Evolutionary conservation across 2,329 filamentous ascomycete genomes (phyloP).

Genomic region (Pseudopithomyces maydicus): DNA sequence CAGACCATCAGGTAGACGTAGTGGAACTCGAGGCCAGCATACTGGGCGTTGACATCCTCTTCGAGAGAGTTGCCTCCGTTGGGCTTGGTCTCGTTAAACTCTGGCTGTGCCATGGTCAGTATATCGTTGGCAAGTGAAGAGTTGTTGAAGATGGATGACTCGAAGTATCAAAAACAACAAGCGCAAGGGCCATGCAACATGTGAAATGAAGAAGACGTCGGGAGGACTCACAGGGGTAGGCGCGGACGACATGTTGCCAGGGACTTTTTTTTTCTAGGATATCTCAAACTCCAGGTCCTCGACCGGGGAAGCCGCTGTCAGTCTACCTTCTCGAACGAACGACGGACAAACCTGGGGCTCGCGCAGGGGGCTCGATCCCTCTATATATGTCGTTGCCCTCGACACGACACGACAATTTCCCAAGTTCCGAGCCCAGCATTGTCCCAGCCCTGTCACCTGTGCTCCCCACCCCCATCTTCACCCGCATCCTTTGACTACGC

Average conservation of each 20-base stretch:
- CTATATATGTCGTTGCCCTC: background rate
- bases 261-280: background rate
- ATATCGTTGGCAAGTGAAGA: background rate
- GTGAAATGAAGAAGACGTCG: background rate
- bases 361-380: background rate
- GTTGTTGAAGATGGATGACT: background rate
- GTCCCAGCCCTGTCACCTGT: background rate
- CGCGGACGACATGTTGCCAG: background rate
- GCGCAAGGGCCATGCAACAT: background rate
- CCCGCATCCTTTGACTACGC: conserved; percentile 1
- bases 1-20: conserved; percentile 66
- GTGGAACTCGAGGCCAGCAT: conserved; percentile 63
- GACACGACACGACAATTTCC: background rate
- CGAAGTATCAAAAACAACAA: background rate
- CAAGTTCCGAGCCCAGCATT: background rate
- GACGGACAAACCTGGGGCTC: background rate
- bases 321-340: background rate
- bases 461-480: background rate
- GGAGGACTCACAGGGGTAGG: background rate
- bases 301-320: background rate
- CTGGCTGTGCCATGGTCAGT: conserved; percentile 36
- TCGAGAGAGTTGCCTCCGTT: conserved; percentile 60
- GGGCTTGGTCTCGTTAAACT: conserved; percentile 50
- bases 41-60: conserved; percentile 64
- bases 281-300: background rate